Percentiles rank a stretch among this genome's conserved stretches.
phyloP scores from a whole-genome alignment of 139 green algal species.

The Cymbomonas tetramitiformis region DNA sequence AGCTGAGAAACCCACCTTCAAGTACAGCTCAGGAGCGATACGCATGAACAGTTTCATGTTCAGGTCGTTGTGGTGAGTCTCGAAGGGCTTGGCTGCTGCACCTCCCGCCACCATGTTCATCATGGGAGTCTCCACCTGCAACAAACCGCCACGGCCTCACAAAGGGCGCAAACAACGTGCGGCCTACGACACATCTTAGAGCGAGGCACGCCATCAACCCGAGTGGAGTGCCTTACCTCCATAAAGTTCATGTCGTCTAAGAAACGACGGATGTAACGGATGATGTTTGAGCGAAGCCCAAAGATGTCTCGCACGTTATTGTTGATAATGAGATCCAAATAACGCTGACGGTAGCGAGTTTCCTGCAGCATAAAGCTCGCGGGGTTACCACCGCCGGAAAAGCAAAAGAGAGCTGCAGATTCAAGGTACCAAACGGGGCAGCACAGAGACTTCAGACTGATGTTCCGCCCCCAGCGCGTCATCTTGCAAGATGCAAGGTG shows the following conservation, averaged over 20 bases:
- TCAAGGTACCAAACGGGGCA: too few species aligned
- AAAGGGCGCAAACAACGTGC: constrained; percentile 71
- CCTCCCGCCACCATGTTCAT: constrained; percentile 85
- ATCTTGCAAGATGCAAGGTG: too few species aligned
- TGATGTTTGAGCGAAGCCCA: constrained; percentile 54
- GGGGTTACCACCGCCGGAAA: too few species aligned
- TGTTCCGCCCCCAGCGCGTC: too few species aligned
- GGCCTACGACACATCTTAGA: too few species aligned
- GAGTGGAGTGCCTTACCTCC: too few species aligned
- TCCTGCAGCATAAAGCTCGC: too few species aligned
- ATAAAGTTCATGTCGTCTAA: constrained; percentile 81
- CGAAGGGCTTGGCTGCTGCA: constrained; percentile 82
- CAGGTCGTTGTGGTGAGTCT: constrained; percentile 97
- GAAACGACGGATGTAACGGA: constrained; percentile 74
- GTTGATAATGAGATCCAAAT: constrained; percentile 94
- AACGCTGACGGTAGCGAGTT: constrained; percentile 88
- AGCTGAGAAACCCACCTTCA: constrained; percentile 50
- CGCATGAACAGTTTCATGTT: constrained; percentile 95
- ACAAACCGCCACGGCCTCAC: constrained; percentile 75
- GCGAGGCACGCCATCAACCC: too few species aligned
- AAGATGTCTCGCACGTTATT: constrained; percentile 63
- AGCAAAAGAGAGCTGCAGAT: too few species aligned
- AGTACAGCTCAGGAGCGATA: constrained; percentile 92
- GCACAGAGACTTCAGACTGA: too few species aligned
- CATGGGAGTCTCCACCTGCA: constrained; percentile 92